A percentile compares a stretch with the other conserved stretches of the same genome.
These are phyloP conservation scores for Arctostaphylos glauca DNA, from an alignment of 148 eudicot genomes.

Conservation along the genomic window DNA sequence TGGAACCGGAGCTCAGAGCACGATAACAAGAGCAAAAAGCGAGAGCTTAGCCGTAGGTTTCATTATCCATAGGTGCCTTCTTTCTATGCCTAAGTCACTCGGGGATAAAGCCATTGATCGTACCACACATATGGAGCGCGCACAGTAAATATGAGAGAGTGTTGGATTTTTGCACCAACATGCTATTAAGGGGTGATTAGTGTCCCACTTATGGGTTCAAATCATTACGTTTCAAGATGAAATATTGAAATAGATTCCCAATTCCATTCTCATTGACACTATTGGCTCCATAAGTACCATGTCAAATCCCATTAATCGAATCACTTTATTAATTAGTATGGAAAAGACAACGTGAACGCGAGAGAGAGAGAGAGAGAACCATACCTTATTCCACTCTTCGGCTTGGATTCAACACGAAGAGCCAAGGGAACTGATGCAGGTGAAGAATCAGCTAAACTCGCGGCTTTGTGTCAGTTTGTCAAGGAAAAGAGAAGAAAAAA, in stretches of 20 bases:
- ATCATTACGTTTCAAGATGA: neutral
- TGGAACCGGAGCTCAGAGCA: too few relatives aligned
- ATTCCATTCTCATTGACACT: neutral
- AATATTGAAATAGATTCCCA: neutral
- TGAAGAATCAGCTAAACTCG: constrained; percentile 69
- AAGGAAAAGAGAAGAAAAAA: constrained; percentile 30
- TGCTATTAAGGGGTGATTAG: neutral
- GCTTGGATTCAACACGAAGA: constrained; percentile 90
- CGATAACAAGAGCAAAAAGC: too few relatives aligned
- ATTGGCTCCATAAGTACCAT: neutral
- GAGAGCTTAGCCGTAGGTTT: too few relatives aligned
- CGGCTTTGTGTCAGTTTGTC: constrained; percentile 71
- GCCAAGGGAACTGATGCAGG: constrained; percentile 75
- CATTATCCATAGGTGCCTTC: too few relatives aligned
- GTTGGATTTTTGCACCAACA: neutral
- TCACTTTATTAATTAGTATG: neutral
- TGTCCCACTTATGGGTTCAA: neutral
- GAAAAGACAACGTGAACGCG: constrained; percentile 1
- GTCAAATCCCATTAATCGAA: neutral
- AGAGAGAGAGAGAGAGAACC: neutral
- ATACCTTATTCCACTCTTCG: constrained; percentile 95
- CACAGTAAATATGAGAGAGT: neutral
- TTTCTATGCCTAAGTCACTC: too few relatives aligned
- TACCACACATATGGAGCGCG: too few relatives aligned
- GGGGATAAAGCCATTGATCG: too few relatives aligned